These are phyloP conservation scores for Byssochlamys sp. DNA, from an alignment of 2,329 filamentous ascomycete genomes.

Conservation along the genomic window DNA sequence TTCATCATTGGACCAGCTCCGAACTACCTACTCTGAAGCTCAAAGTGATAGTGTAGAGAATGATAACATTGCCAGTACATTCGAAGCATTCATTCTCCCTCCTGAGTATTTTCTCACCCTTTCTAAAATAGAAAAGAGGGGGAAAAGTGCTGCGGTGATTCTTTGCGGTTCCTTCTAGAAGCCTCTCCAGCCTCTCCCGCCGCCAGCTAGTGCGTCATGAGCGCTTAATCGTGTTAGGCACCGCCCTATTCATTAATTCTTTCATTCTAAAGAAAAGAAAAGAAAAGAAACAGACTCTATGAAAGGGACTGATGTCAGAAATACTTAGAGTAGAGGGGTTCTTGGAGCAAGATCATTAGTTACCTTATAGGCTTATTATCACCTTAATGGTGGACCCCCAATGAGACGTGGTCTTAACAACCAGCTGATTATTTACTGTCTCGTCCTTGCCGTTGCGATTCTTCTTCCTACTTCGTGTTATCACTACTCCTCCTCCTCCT, in stretches of 20 bases:
- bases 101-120: too few relatives aligned
- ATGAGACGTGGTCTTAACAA: neutral
- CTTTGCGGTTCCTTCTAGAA: neutral
- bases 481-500: neutral
- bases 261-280: neutral
- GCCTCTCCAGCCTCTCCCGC: neutral
- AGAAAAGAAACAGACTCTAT: neutral
- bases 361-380: too few relatives aligned
- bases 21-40: too few relatives aligned
- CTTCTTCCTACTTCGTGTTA: neutral
- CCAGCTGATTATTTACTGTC: neutral
- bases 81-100: too few relatives aligned
- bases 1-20: too few relatives aligned
- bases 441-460: neutral
- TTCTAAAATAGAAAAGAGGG: too few relatives aligned
- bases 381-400: too few relatives aligned
- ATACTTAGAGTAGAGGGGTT: too few relatives aligned
- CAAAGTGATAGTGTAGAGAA: too few relatives aligned
- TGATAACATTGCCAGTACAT: too few relatives aligned
- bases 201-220: neutral
- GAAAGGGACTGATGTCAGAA: neutral
- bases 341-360: too few relatives aligned
- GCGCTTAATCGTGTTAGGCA: neutral
- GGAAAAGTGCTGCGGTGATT: neutral
- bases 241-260: neutral